Base-by-base conservation (phyloP, 2,329 filamentous ascomycete species). In the Aurifilum marmelostoma region DNA sequence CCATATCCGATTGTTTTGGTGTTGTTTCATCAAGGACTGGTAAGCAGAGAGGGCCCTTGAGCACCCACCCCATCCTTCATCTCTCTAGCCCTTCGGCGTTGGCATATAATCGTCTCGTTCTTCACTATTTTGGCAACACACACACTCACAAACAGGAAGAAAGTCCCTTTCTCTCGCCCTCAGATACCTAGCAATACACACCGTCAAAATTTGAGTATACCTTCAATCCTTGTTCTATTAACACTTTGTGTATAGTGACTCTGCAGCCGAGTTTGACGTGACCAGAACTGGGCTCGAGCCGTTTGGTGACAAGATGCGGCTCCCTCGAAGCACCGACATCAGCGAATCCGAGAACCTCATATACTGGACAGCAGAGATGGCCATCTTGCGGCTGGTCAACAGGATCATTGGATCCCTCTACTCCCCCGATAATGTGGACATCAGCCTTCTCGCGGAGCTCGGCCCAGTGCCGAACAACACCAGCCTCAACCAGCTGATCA, bases 21-120 rank as follows among this genome's bases (percentile, higher is more conserved):
- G 90, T 39, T 91, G 89, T 75, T 82, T 92, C 68, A 89, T 92
- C 73, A 82, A 92, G 41, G 91, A 93, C 79, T 92, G 87, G 88
- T 89, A 77, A 72, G 78, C 73, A 66, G 2, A 16, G 37, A 66
- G 2, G 9, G 29, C 2, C 5, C 32, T 37, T n/a, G 2, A 4
- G 16, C 56, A 59, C 6, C 11, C 34, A 34, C 8, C 16, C 21
- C 27, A 32, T 21, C 32, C 1, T 37, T 21, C 29, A 2, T 37
- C 24, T 3, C 32, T 14, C 3, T 37, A n/a, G 18, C 0, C 32
- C 21, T n/a, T 1, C 4, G 8, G n/a, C 14, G 24, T 58, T 18
- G 14, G 8, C 16, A 47, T 32, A 11, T 34, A 47, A n/a, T 11
- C 8, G 12, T 61, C 32, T 27, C 2, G 6, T 59, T 1, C 7